Evolutionary conservation across 306 rosid species (phyloP).

Genomic region (Astragalus membranaceus): DNA sequence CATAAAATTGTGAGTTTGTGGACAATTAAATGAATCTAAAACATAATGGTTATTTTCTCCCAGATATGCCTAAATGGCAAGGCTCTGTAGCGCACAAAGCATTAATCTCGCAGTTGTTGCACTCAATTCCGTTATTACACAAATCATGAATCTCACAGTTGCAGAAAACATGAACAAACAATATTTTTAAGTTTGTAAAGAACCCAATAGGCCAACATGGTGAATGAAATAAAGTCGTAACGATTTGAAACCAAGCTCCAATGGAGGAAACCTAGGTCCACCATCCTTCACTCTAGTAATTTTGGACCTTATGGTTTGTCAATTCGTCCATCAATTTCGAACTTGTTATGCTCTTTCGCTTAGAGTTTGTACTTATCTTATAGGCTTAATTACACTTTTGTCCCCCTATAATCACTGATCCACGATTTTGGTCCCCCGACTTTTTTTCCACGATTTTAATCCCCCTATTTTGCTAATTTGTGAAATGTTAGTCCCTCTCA

Average conservation of each 20-base stretch:
- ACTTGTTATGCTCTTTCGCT: not conserved
- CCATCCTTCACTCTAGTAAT: not conserved
- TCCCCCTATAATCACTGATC: too few relatives aligned
- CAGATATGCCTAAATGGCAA: not conserved
- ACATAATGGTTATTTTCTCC: not conserved
- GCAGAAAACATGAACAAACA: not conserved
- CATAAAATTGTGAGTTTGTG: not conserved
- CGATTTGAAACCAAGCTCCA: not conserved
- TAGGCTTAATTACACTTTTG: too few relatives aligned
- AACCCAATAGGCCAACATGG: not conserved
- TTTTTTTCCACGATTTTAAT: too few relatives aligned
- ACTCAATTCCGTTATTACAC: not conserved
- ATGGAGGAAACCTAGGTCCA: not conserved
- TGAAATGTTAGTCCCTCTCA: too few relatives aligned
- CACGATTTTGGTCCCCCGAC: too few relatives aligned
- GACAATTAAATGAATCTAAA: not conserved
- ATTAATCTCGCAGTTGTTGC: not conserved
- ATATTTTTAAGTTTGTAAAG: not conserved
- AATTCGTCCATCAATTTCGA: not conserved
- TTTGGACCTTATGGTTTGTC: not conserved
- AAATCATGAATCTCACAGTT: not conserved
- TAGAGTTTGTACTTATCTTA: too few relatives aligned
- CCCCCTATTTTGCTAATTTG: too few relatives aligned
- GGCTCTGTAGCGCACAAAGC: not conserved
- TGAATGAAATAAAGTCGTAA: not conserved